Evolutionary conservation across 495 filamentous ascomycete genomes (phyloP).

Genomic region (Aspergillus affinis): DNA sequence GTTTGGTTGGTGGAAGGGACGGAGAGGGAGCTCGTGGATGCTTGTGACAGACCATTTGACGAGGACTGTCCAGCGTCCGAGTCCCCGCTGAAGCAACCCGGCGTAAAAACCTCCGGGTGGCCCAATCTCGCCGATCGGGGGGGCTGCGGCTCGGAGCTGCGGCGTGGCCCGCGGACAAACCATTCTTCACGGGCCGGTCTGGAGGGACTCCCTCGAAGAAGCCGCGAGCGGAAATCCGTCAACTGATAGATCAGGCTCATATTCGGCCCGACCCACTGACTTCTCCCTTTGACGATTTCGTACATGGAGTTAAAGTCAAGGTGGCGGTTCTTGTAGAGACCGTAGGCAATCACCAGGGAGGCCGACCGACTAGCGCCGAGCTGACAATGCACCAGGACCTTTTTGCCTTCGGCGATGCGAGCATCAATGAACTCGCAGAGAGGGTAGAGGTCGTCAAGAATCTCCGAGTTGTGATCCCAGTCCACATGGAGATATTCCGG

Average conservation of each 20-base stretch:
- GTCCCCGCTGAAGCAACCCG: slow-evolving; percentile 6
- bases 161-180: slow-evolving; percentile 31
- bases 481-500: slow-evolving; percentile 95
- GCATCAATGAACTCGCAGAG: slow-evolving; percentile 89
- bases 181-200: slow-evolving; percentile 36
- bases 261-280: slow-evolving; percentile 95
- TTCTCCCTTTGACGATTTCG: slow-evolving; percentile 81
- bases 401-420: slow-evolving; percentile 74
- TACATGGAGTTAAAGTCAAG: slow-evolving; percentile 93
- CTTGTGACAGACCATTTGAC: slow-evolving; percentile 27
- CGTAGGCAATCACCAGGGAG: slow-evolving; percentile 95
- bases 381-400: slow-evolving; percentile 90
- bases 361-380: slow-evolving; percentile 94
- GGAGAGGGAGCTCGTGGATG: slow-evolving; percentile 28
- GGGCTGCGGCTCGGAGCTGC: slow-evolving; percentile 38
- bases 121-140: slow-evolving; percentile 21
- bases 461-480: slow-evolving; percentile 98
- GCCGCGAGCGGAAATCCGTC: slow-evolving; percentile 69
- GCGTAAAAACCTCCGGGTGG: slow-evolving; percentile 8
- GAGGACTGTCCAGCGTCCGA: slow-evolving; percentile 21
- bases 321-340: slow-evolving; percentile 84
- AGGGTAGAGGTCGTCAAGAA: slow-evolving; percentile 77
- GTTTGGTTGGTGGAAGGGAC: slow-evolving; percentile 29
- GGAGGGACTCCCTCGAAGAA: slow-evolving; percentile 46
- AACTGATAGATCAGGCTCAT: slow-evolving; percentile 98